Evolutionary conservation across 2,329 filamentous ascomycete genomes (phyloP), one percentile per base, ranked within the genome.

Genomic region (Calonectria montana): DNA sequence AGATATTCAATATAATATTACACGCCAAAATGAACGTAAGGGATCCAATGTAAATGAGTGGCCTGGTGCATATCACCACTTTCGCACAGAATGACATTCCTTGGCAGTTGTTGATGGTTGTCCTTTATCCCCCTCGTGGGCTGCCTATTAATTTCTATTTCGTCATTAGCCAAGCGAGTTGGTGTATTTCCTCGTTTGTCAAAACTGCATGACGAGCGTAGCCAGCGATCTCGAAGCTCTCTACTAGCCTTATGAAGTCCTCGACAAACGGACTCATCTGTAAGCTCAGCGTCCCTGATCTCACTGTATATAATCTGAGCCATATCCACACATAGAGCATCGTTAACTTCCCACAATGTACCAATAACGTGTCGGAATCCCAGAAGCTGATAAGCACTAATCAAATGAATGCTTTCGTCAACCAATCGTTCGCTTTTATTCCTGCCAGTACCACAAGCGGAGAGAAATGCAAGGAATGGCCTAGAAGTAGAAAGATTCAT

Each of bases 351-450:
- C 66, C 66, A 69, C 18, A 69, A 48, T 15, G 66, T 69, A 16
- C 66, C 66, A 39, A 69, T 64, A 23, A 69, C 66, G 15, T 69
- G 57, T 8, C 66, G 66, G 23, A 63, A 69, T 3, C 66, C 66
- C 5, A 45, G 55, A 7, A 69, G 21, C 23, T 69, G 66, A 23
- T 18, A 64, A 13, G 43, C 66, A 16, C 64, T 45, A 3, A 80
- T 74, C 0, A 87, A 73, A 70, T 86, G 82, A 13, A 87, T 77
- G 1, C 70, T 73, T 67, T 87, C 84, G 47, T 87, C 85, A 0
- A 77, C 7, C 3, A 82, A 69, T 0, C 53, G 65, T 0, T 77
- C 68, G 5, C 74, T 61, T 10, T 73, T 70, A 27, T 75, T 79
- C 23, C 72, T 41, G 1, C 80, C 80, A 0, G 83, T 84, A 1